phyloP scores from a whole-genome alignment of 805 yeast genomes.

The Ogataea chonburiensis region DNA sequence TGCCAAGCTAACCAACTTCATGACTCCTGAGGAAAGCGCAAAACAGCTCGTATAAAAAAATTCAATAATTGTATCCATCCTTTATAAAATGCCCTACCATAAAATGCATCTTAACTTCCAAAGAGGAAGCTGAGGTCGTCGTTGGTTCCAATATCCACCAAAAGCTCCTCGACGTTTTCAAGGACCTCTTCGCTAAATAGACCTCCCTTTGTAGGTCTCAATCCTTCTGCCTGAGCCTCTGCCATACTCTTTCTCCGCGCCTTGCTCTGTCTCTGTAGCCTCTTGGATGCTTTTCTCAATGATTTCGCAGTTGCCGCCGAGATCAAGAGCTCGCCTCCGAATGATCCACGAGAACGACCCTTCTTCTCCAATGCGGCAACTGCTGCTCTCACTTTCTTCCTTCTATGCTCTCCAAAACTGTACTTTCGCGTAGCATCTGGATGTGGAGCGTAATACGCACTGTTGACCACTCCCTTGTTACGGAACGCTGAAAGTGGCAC shows the following conservation, averaged over 20 bases:
- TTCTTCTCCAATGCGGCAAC: constrained; percentile 20
- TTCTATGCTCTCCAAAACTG: constrained; percentile 24
- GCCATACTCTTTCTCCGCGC: constrained; percentile 65
- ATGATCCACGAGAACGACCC: constrained; percentile 28
- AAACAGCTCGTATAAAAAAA: constrained; percentile 17
- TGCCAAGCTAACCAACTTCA: constrained; percentile 64
- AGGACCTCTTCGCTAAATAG: constrained; percentile 72
- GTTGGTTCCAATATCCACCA: constrained; percentile 49
- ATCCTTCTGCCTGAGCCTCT: constrained; percentile 76
- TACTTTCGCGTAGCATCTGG: constrained; percentile 26
- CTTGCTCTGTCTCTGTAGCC: constrained; percentile 27
- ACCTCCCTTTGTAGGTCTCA: constrained; percentile 72
- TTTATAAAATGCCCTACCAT: constrained; percentile 13
- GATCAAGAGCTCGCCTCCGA: constrained; percentile 28
- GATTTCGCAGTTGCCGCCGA: constrained; percentile 22
- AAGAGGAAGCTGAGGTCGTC: constrained; percentile 41
- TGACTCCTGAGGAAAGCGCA: constrained; percentile 35
- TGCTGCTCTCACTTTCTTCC: constrained; percentile 14
- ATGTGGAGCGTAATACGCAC: constrained; percentile 17
- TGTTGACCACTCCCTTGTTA: constrained; percentile 57
- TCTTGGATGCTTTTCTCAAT: constrained; percentile 23
- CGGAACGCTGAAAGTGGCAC: constrained; percentile 90
- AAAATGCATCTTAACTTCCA: constrained; percentile 21
- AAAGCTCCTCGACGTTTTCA: constrained; percentile 69
- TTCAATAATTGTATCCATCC: constrained; percentile 10